Conservation (phyloP, 2,329 filamentous ascomycete species). For the Emergomyces africanus region DNA sequence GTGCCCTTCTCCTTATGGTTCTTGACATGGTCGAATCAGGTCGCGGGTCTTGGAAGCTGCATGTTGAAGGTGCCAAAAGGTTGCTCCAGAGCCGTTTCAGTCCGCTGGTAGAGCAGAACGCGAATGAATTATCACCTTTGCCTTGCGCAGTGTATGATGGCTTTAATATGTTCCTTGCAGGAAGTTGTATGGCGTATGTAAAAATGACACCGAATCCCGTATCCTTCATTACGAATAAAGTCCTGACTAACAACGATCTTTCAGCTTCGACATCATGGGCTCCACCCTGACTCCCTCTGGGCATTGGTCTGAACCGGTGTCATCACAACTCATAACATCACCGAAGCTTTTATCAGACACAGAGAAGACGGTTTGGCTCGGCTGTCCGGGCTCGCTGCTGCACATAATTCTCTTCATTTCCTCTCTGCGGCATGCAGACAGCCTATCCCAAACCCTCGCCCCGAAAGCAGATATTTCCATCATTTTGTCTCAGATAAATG, state of each 20-base stretch:
- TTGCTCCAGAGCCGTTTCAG: slow-evolving; percentile 30
- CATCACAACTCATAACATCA: slow-evolving; percentile 24
- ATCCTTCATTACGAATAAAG: not conserved
- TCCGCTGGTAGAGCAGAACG: slow-evolving; percentile 5
- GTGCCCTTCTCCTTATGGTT: slow-evolving; percentile 38
- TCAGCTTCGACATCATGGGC: slow-evolving; percentile 30
- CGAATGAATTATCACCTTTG: slow-evolving; percentile 7
- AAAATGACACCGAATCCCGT: not conserved
- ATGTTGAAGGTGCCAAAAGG: slow-evolving; percentile 39
- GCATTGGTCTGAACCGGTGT: slow-evolving; percentile 27
- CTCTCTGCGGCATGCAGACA: slow-evolving; percentile 22
- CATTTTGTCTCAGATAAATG: slow-evolving; percentile 26
- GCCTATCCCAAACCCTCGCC: slow-evolving; percentile 13
- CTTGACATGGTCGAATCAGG: slow-evolving; percentile 40
- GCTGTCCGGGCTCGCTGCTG: slow-evolving; percentile 29
- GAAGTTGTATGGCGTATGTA: slow-evolving; percentile 8
- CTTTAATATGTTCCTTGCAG: slow-evolving; percentile 25
- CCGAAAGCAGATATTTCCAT: slow-evolving; percentile 16
- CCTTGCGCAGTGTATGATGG: slow-evolving; percentile 17
- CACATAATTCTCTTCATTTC: slow-evolving; percentile 30
- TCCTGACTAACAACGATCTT: not conserved
- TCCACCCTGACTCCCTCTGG: slow-evolving; percentile 29
- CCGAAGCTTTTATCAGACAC: slow-evolving; percentile 27
- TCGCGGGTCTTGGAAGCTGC: slow-evolving; percentile 38
- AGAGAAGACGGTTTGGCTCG: slow-evolving; percentile 29